Base-by-base conservation (phyloP, 2,329 filamentous ascomycete genomes). In the Thielaviopsis ethacetica region DNA sequence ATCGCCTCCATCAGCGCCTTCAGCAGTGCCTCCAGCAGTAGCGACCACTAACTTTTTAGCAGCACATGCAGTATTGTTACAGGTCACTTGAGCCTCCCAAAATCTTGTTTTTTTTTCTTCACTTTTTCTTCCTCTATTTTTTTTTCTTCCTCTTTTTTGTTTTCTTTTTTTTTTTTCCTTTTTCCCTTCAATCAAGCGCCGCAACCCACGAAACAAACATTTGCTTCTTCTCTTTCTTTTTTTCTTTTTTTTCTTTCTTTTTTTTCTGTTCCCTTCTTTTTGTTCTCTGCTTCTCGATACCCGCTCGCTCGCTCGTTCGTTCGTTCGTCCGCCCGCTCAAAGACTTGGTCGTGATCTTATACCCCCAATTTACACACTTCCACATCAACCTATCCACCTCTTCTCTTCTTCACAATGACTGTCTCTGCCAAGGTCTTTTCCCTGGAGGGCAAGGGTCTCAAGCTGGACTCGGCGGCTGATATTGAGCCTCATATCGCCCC, bases 381-480 rank as follows among this genome's bases (percentile, higher is more conserved):
- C 44, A 49, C 41, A 55, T 24, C 52, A 22, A 24, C n/a, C 54
- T 34, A 34, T 59, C 38, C 22, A 50, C 38, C 53, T 15, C 26
- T 49, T 34, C 26, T 27, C 13, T 57, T 57, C 6, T 27, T 34
- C 21, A 24, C 26, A 9, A 51, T 44, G 26, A 83, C 79, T 79
- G 73, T 76, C 66, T 70, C 73, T 27, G 68, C 71, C 59, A 90
- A 86, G 71, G 70, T 88, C 68, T 97, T 96, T 75, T 91, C 90
- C 65, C 83, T 97, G 65, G 88, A 95, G 72, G 90, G 88, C 72
- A 93, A 86, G 76, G 86, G 86, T 67, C 81, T 97, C 66, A 96
- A 95, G 78, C 86, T 98, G 68, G 85, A 94, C 75, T 88, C 85
- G 49, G 88, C 88, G 56, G 85, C 82, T 64, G 90, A 97, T 71